Percentiles rank a stretch among this genome's conserved stretches.
Evolutionary conservation across 2,329 filamentous ascomycete genomes (phyloP).

Genomic region (Microcera coccophila): DNA sequence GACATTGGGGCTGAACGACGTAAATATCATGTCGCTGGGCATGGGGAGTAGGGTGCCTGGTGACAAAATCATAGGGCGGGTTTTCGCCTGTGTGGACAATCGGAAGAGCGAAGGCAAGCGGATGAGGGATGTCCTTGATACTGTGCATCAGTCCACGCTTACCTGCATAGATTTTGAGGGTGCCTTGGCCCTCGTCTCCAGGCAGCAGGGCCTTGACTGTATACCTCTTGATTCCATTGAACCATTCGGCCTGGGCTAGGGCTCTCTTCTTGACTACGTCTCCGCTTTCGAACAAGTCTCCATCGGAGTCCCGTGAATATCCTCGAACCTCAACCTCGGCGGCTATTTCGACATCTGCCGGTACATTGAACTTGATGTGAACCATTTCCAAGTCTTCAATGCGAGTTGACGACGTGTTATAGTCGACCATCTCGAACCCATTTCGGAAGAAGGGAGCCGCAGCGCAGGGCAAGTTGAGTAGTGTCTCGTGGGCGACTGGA

Average conservation of each 20-base stretch:
- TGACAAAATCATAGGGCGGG: conserved; percentile 88
- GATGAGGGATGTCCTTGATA: conserved; percentile 92
- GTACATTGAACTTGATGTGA: conserved; percentile 83
- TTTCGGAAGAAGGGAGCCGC: conserved; percentile 88
- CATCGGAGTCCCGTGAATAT: conserved; percentile 78
- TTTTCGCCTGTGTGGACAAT: conserved; percentile 89
- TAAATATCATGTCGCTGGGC: conserved; percentile 97
- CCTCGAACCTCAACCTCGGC: conserved; percentile 86
- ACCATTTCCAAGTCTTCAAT: conserved; percentile 92
- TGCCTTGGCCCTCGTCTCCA: conserved; percentile 83
- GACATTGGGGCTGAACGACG: conserved; percentile 91
- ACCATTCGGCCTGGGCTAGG: conserved; percentile 88
- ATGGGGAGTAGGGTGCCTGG: conserved; percentile 91
- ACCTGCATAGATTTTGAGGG: conserved; percentile 88
- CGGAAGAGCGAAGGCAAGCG: conserved; percentile 83
- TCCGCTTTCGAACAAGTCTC: conserved; percentile 89
- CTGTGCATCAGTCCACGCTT: conserved; percentile 96
- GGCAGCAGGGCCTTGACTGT: conserved; percentile 90
- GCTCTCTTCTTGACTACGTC: conserved; percentile 82
- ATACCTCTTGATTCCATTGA: conserved; percentile 80
- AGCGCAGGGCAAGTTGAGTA: conserved; percentile 80
- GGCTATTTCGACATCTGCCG: conserved; percentile 83
- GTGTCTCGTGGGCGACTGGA: conserved; percentile 76
- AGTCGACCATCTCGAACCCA: conserved; percentile 74
- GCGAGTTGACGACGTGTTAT: conserved; percentile 80